Conservation (phyloP, 139 green algal species). For the Chlorella sp. region DNA sequence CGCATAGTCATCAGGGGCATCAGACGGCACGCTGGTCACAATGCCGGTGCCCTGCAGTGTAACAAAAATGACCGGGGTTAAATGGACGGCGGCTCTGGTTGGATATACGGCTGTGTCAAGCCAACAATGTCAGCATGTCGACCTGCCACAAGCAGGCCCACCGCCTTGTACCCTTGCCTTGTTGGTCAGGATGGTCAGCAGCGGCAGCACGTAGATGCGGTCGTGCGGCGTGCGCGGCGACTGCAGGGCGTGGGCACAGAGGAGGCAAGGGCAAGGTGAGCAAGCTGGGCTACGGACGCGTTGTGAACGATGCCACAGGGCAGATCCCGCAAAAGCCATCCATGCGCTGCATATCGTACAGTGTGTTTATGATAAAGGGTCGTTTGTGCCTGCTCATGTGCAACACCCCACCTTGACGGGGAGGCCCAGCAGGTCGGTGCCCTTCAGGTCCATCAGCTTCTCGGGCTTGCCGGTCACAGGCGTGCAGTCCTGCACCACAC, state of each 20-base stretch:
- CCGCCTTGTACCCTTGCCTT: slow-evolving; percentile 73
- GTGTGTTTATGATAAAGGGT: neutral
- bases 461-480: slow-evolving; percentile 74
- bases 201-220: slow-evolving; percentile 92
- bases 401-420: slow-evolving; percentile 60
- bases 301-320: too few relatives aligned
- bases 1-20: slow-evolving; percentile 96
- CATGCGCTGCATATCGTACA: too few relatives aligned
- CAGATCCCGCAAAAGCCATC: too few relatives aligned
- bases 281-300: too few relatives aligned
- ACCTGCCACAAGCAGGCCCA: too few relatives aligned
- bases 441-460: slow-evolving; percentile 83
- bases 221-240: slow-evolving; percentile 74
- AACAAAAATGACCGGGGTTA: too few relatives aligned
- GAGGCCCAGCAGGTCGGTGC: slow-evolving; percentile 93
- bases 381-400: neutral
- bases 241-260: slow-evolving; percentile 17
- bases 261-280: too few relatives aligned
- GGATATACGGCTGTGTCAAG: too few relatives aligned
- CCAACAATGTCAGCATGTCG: too few relatives aligned
- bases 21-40: slow-evolving; percentile 95
- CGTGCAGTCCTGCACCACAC: slow-evolving; percentile 48
- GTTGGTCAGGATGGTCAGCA: slow-evolving; percentile 97
- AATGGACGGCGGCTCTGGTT: too few relatives aligned
- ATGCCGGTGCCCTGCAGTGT: slow-evolving; percentile 87